These are phyloP conservation scores for Lenwebbia sp. DNA, from an alignment of 345 rosid genomes.

Conservation along the genomic window DNA sequence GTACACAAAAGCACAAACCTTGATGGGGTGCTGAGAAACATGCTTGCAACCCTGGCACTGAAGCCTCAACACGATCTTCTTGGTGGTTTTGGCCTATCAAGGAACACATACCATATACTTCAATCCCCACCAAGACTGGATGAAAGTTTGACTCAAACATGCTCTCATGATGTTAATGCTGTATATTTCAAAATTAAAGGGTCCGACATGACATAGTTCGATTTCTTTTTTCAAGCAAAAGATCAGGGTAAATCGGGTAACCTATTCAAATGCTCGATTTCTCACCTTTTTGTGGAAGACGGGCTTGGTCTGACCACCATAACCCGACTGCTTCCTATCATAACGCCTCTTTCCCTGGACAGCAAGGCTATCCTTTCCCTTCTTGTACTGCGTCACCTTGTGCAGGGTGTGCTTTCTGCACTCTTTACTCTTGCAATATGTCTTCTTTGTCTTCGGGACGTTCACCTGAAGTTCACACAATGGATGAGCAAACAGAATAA, in stretches of 20 bases:
- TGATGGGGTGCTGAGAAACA: conserved; percentile 12
- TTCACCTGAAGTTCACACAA: conserved; percentile 1
- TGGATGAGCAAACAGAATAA: not conserved
- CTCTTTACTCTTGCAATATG: conserved; percentile 12
- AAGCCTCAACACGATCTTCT: conserved; percentile 15
- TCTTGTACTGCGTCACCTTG: conserved; percentile 20
- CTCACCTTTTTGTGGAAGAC: conserved; percentile 12
- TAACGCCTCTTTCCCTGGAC: conserved; percentile 13
- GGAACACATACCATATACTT: not conserved
- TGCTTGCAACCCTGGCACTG: conserved; percentile 14
- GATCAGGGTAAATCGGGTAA: not conserved
- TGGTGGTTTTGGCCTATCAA: conserved; percentile 7
- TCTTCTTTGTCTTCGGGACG: conserved; percentile 14
- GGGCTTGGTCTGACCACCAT: conserved; percentile 10
- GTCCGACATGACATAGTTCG: not conserved
- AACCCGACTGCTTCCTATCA: conserved; percentile 8
- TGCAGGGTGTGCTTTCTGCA: conserved; percentile 16
- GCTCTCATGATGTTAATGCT: not conserved
- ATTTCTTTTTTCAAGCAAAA: not conserved
- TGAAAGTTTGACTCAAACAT: not conserved
- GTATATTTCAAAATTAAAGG: not conserved
- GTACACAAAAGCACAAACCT: not conserved
- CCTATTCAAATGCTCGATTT: not conserved
- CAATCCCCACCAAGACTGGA: not conserved
- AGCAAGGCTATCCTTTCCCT: conserved; percentile 14